Percentiles rank a stretch among this genome's conserved stretches.
phyloP scores from a whole-genome alignment of 805 yeast genomes.

The Yarrowia phangngaensis region DNA sequence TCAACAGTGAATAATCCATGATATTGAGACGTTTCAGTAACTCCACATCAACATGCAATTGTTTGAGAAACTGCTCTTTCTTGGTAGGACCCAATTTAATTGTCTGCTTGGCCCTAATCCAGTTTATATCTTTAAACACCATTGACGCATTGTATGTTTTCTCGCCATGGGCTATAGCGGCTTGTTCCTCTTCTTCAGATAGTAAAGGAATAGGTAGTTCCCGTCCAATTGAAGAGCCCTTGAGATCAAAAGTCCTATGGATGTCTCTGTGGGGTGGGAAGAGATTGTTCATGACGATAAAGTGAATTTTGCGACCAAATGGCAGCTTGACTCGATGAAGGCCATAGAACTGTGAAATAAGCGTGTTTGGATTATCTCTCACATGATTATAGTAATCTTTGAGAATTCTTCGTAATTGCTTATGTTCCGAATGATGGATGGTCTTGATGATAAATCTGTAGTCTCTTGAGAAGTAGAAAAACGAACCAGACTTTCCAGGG shows the following conservation, averaged over 20 bases:
- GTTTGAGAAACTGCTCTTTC: conserved; percentile 55
- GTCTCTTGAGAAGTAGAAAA: conserved; percentile 91
- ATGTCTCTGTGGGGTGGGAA: conserved; percentile 91
- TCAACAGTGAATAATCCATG: conserved; percentile 89
- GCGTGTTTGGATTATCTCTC: conserved; percentile 76
- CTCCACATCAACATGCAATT: conserved; percentile 69
- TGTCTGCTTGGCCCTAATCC: conserved; percentile 63
- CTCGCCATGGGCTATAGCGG: conserved; percentile 26
- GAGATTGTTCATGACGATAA: conserved; percentile 92
- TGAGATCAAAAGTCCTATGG: conserved; percentile 81
- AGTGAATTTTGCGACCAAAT: conserved; percentile 74
- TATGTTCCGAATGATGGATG: conserved; percentile 88
- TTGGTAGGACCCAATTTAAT: conserved; percentile 76
- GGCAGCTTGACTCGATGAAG: conserved; percentile 91
- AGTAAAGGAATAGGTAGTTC: conserved; percentile 31
- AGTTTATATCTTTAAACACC: conserved; percentile 83
- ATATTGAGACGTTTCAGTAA: conserved; percentile 71
- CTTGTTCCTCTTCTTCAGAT: conserved; percentile 24
- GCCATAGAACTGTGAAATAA: conserved; percentile 94
- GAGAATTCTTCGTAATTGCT: conserved; percentile 67
- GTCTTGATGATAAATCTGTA: conserved; percentile 93
- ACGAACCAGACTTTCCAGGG: conserved; percentile 96
- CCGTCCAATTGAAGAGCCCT: conserved; percentile 89
- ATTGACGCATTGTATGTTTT: conserved; percentile 34
- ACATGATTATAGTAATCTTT: conserved; percentile 79